Conservation (phyloP, 257 asterid species). For the Capsicum chinense region DNA sequence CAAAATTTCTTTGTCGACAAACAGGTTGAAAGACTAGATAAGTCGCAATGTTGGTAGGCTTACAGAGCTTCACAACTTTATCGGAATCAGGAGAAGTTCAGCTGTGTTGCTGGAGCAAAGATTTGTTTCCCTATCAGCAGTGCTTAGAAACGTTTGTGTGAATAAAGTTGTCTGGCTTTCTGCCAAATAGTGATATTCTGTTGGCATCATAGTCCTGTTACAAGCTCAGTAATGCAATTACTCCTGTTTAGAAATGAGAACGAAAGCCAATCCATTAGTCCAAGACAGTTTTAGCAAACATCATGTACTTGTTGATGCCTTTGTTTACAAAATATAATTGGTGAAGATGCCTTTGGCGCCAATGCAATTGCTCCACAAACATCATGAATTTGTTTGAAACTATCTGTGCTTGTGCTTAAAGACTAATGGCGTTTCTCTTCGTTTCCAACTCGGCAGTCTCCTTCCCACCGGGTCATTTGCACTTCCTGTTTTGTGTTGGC, state of each 20-base stretch:
- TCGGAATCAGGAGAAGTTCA: neutral
- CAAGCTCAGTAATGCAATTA: conserved; percentile 3
- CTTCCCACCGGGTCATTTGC: no score
- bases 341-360: neutral
- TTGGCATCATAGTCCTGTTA: neutral
- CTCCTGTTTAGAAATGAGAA: neutral
- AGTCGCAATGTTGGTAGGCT: neutral
- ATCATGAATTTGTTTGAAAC: no score
- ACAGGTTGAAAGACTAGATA: conserved; percentile 7
- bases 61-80: neutral
- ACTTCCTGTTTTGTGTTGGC: no score
- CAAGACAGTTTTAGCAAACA: neutral
- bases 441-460: no score
- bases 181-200: neutral
- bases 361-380: no score
- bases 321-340: neutral
- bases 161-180: neutral
- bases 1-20: neutral
- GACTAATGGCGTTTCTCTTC: no score
- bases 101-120: neutral
- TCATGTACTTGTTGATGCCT: neutral
- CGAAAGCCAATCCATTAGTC: neutral
- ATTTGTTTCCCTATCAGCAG: neutral
- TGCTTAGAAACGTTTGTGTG: neutral
- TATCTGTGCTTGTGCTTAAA: no score